Base-by-base conservation (phyloP, 306 rosid genomes). In the Dryas alaskensis region DNA sequence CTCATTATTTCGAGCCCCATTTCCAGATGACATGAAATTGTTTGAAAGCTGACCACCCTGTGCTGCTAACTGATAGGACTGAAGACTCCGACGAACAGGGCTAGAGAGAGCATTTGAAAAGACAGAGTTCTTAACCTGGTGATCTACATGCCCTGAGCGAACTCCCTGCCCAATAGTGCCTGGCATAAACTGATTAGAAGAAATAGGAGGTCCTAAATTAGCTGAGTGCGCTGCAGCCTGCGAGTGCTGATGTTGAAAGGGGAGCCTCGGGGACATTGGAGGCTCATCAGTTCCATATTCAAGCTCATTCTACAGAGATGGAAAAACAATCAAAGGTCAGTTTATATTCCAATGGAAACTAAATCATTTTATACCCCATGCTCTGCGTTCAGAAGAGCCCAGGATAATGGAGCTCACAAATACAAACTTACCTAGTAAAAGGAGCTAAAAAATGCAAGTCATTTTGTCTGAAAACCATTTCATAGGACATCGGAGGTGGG, bases 71-170 rank as follows among this genome's bases (percentile, higher is more conserved):
- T 88, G 90, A 83, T 77, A 88, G 0, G 88, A 78, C 79, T 86
- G 92, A 75, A 89, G 90, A 82, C 90, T 84, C 60, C 80, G 89
- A 8, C 93, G 90, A 77, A 86, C 81, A 4, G 93, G 90, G 83
- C 90, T 86, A 42, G 90, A 89, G 67, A 89, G 89, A 65, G 93
- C 93, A 79, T 86, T 89, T 44, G 93, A 86, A 53, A 89, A 89
- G 14, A 89, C 93, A 16, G 89, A 78, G 78, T 86, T 89, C 77
- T 86, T 89, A 46, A 65, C 54, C 78, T 79, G 90, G 51, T 86
- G 90, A 65, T 86, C 93, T 47, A 85, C 73, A 76, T 80, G 87
- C 57, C 86, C 90, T 45, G 77, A 49, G 8, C 90, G 90, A n/a
- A 80, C 63, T 63, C 86, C 90, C 67, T 74, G 90, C 14, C 89